Base-by-base conservation (phyloP, 2,329 filamentous ascomycete species). In the Aspergillus fischeri region DNA sequence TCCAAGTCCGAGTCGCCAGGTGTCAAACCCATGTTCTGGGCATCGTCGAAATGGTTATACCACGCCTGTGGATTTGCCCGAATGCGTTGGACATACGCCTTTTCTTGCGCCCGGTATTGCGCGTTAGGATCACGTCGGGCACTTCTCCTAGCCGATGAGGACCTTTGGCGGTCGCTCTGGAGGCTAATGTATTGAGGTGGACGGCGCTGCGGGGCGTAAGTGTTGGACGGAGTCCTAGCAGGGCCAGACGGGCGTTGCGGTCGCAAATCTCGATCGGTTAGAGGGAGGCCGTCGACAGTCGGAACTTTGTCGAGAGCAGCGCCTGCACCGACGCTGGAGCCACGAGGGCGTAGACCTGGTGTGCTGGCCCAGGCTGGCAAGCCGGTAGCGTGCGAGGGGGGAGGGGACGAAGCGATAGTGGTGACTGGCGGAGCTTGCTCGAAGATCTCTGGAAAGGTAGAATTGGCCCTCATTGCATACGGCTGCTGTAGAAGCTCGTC, bases 61-160 rank as follows among this genome's bases (percentile, higher is more conserved):
- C 92, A 94, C 63, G 90, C 87, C 60, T 83, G 83, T 47, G 86
- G 84, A 64, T 94, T 90, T 70, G 95, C 91, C 57, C 92, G 87
- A 69, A 97, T 84, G 65, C 93, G 87, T 74, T 96, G 91, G 35
- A 97, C 88, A 71, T 99, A 99, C 56, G 93, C 93, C 71, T 92
- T 91, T 74, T 97, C 93, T 75, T 97, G 91, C 50, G 90, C 90
- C 59, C 89, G 81, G 70, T 90, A 91, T 64, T 89, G 86, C 53
- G 86, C 86, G 67, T 88, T 87, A 9, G 87, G 87, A 67, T 90
- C 88, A 61, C 81, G 74, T 58, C 83, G 77, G 41, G 80, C 73
- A 42, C 71, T 69, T 61, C 86, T 77, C 60, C 82, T 83, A 2
- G 79, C 74, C 1, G 85, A 86, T 6, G 78, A 80, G 7, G 83